Evolutionary conservation across 169 alveolate species (phyloP), one percentile per base, ranked within the genome.

Genomic region (Plasmodium falciparum): DNA sequence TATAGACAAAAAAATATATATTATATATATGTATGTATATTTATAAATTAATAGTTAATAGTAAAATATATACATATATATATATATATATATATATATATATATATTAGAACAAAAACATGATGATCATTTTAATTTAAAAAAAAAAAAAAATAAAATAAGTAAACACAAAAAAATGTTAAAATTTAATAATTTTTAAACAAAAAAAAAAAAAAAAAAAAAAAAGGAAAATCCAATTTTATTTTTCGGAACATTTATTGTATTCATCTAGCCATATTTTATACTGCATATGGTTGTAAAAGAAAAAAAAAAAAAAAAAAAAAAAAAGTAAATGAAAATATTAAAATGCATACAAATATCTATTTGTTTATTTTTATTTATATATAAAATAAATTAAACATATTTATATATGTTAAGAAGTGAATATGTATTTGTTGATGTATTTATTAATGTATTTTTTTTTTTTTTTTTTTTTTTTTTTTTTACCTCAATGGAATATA

Each of bases 221-320:
- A 69, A 24, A n/a, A 15, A 70, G 49, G 15, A 70, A 70, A 70
- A 70, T 39, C 88, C 62, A 24, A 6, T 20, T 15, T 39, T 43
- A 58, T 65, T 61, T 78, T 47, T 66, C 75, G 22, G 45, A 45
- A 78, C 65, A 59, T 26, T 78, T 78, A 56, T 78, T 78, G 62
- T 66, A 78, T 33, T 69, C 52, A 6, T 66, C 71, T 56, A 78
- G 49, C 89, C 89, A 78, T 65, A 78, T 47, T 52, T 78, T 63
- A 20, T 78, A 66, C 89, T 78, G 52, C 54, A 58, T 20, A 74
- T 43, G 17, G 52, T 61, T 73, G 86, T 24, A 73, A 73, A 73
- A 26, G 15, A 33, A 52, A 61, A 17, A 43, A 52, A 29, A 59
- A 61, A 15, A 49, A 11, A 45, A 52, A 72, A 72, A n/a, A 50